Evolutionary conservation across 768 basidiomycete species (phyloP), one percentile per base, ranked within the genome.

Genomic region (Nevesoporus exiguus): DNA sequence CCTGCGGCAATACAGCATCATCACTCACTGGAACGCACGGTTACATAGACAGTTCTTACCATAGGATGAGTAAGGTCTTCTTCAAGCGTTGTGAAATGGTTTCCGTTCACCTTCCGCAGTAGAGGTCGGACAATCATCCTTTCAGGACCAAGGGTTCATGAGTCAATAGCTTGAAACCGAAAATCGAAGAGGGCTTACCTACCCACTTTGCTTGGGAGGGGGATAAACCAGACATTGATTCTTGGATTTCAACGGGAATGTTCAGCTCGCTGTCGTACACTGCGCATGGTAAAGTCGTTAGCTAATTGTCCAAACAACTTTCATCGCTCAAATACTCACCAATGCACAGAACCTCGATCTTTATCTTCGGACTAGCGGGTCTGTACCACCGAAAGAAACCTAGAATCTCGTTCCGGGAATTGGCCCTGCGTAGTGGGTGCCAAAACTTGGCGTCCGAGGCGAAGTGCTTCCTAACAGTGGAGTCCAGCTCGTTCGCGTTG

Each of bases 311-410:
- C 25, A 39, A n/a, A 37, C 40, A 2, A 1, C 19, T 1, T 30
- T 17, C 7, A 31, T 0, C n/a, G 31, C 3, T 17, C 5, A 24
- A 46, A 45, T 29, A 72, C 79, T 69, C 51, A 80, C 81, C 73
- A 52, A 81, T 72, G 50, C 64, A 73, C 8, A 70, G 63, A 3
- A 83, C 71, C 2, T 71, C 56, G 33, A 79, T 58, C 9, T 76
- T 66, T 21, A 79, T 73, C 22, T 66, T 58, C 0, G 84, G 85
- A 13, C 82, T 85, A 63, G 84, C 66, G 31, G 86, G 72, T 46
- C 85, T 80, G 64, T 84, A 84, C 82, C 83, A 86, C 78, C 84
- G 82, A 63, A 81, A 85, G 30, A 63, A 34, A 74, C 81, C 61
- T 3, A 86, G 71, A 27, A 87, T 71, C 19, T 71, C 68, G n/a